Percentiles rank a stretch among this genome's conserved stretches.
Conservation (phyloP, 192 early-diverging fungal genomes). For the Powellomyces hirtus region DNA sequence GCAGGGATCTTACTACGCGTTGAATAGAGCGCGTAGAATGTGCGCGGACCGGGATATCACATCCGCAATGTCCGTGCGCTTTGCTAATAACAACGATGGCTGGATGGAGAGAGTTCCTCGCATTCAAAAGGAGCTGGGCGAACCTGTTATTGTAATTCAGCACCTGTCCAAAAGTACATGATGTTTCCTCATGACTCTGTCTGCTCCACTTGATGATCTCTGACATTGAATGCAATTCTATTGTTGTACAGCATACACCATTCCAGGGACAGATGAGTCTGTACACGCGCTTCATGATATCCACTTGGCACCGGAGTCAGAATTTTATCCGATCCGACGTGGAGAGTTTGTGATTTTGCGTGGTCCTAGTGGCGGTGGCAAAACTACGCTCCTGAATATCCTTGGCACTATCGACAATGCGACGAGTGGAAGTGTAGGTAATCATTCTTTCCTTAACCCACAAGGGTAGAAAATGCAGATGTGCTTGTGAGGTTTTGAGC, state of each 20-base stretch:
- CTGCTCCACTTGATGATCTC: neutral
- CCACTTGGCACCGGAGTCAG: conserved; percentile 29
- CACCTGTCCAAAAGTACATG: conserved; percentile 23
- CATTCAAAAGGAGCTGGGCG: conserved; percentile 23
- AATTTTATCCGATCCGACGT: conserved; percentile 30
- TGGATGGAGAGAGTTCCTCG: conserved; percentile 9
- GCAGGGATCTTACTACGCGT: no score
- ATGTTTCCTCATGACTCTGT: neutral
- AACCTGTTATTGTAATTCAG: conserved; percentile 22
- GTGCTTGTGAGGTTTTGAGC: neutral
- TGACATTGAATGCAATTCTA: no score
- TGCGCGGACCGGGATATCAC: no score
- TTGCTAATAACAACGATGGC: neutral
- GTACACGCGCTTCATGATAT: conserved; percentile 32
- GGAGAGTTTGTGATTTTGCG: conserved; percentile 38
- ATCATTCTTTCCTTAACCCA: no score
- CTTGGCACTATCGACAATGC: conserved; percentile 33
- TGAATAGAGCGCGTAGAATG: no score
- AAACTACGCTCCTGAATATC: conserved; percentile 40
- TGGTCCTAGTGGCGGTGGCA: conserved; percentile 38
- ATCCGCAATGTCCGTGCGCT: no score
- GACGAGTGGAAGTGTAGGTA: conserved; percentile 30
- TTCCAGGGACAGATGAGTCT: conserved; percentile 26
- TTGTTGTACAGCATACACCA: conserved; percentile 19
- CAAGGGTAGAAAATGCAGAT: neutral